phyloP scores from a whole-genome alignment of 2,329 filamentous ascomycete species.

The Aspergillus thermomutatus region DNA sequence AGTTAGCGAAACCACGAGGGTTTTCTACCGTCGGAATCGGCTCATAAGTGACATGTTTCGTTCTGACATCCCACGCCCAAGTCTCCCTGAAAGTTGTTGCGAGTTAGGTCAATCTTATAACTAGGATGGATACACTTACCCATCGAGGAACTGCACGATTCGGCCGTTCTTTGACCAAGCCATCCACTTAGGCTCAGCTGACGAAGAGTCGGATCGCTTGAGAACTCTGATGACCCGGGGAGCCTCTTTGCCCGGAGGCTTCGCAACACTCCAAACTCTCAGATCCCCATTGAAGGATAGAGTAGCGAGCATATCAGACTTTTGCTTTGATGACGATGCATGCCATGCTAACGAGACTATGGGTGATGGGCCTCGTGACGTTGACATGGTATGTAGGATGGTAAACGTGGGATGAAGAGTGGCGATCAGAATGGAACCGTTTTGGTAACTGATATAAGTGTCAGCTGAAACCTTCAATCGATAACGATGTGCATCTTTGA shows the following conservation, averaged over 20 bases:
- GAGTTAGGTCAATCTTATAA: slow-evolving; percentile 1
- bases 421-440: slow-evolving; percentile 88
- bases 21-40: slow-evolving; percentile 79
- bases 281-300: slow-evolving; percentile 90
- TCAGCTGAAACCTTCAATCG: slow-evolving; percentile 3
- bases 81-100: slow-evolving; percentile 62
- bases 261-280: slow-evolving; percentile 93
- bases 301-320: slow-evolving; percentile 95
- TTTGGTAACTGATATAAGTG: slow-evolving; percentile 69
- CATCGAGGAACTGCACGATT: slow-evolving; percentile 87
- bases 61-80: slow-evolving; percentile 92
- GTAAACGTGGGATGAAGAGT: slow-evolving; percentile 88
- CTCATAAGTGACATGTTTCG: slow-evolving; percentile 93
- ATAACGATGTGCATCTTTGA: not conserved
- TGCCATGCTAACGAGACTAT: slow-evolving; percentile 91
- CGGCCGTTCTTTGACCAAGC: slow-evolving; percentile 97
- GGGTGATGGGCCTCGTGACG: slow-evolving; percentile 76
- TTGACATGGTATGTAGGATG: slow-evolving; percentile 87
- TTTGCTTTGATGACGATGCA: slow-evolving; percentile 90
- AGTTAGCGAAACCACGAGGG: slow-evolving; percentile 78
- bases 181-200: slow-evolving; percentile 86
- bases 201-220: slow-evolving; percentile 71
- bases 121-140: slow-evolving; percentile 56
- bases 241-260: slow-evolving; percentile 66
- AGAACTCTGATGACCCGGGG: slow-evolving; percentile 87